Evolutionary conservation across 108 stramenopile genomes (phyloP).

Genomic region (Skeletonema tropicum): DNA sequence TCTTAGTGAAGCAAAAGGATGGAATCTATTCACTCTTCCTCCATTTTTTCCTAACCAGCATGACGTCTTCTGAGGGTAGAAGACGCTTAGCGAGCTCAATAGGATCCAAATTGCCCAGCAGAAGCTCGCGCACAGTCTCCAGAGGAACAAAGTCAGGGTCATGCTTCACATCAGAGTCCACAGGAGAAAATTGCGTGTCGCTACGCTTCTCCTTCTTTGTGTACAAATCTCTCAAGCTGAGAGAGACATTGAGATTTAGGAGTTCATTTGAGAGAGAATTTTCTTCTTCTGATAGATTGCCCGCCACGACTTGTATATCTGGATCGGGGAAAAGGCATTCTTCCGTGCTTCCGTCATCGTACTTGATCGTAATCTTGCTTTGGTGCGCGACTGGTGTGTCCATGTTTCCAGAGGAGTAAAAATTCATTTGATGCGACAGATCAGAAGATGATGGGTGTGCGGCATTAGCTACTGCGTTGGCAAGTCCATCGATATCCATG

Average conservation of each 20-base stretch:
- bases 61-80: slow-evolving; percentile 34
- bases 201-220: background rate
- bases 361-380: background rate
- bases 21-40: background rate
- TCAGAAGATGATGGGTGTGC: background rate
- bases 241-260: background rate
- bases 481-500: background rate
- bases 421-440: background rate
- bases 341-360: background rate
- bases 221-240: background rate
- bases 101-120: slow-evolving; percentile 39
- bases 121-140: slow-evolving; percentile 37
- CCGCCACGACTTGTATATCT: background rate
- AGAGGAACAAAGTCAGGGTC: slow-evolving; percentile 4
- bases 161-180: background rate
- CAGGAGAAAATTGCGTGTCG: background rate
- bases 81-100: slow-evolving; percentile 31
- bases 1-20: no score
- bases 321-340: background rate
- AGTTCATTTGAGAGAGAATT: background rate
- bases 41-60: background rate
- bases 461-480: background rate
- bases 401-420: background rate
- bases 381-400: background rate
- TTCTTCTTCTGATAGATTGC: background rate